Evolutionary conservation across 2,329 filamentous ascomycete species (phyloP).

Genomic region (Byssothecium circinans): DNA sequence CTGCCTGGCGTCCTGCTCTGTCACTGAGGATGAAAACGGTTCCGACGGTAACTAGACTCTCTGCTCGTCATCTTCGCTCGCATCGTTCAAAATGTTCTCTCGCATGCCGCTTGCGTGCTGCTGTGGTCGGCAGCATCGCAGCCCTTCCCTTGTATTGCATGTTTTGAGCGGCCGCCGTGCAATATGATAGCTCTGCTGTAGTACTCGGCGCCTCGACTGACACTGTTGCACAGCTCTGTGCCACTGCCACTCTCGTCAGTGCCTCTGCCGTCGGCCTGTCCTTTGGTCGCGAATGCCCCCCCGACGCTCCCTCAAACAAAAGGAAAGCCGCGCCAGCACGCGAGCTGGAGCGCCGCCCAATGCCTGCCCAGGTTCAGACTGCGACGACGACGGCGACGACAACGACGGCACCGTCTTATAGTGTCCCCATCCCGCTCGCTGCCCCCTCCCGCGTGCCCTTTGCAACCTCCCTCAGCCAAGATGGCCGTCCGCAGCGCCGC

Average conservation of each 20-base stretch:
- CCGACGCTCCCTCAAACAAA: slow-evolving; percentile 42
- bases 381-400: slow-evolving; percentile 29
- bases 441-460: slow-evolving; percentile 30
- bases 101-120: not conserved
- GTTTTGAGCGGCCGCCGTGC: slow-evolving; percentile 12
- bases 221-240: slow-evolving; percentile 58
- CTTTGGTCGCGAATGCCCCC: slow-evolving; percentile 55
- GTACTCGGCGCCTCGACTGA: slow-evolving; percentile 40
- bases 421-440: slow-evolving; percentile 1
- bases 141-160: not conserved
- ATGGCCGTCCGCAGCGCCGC: slow-evolving; percentile 33
- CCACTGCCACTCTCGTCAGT: slow-evolving; percentile 62
- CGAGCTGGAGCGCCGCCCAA: slow-evolving; percentile 29
- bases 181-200: slow-evolving; percentile 23
- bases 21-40: slow-evolving; percentile 50
- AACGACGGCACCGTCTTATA: slow-evolving; percentile 12
- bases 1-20: slow-evolving; percentile 35
- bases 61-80: not conserved
- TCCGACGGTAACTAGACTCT: slow-evolving; percentile 43
- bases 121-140: no score
- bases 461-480: slow-evolving; percentile 28
- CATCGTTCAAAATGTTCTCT: slow-evolving; percentile 1
- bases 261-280: slow-evolving; percentile 62
- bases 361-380: slow-evolving; percentile 33
- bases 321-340: slow-evolving; percentile 43